Evolutionary conservation across 768 basidiomycete species (phyloP), one percentile per base, ranked within the genome.

Genomic region (Termitomyces sp.): DNA sequence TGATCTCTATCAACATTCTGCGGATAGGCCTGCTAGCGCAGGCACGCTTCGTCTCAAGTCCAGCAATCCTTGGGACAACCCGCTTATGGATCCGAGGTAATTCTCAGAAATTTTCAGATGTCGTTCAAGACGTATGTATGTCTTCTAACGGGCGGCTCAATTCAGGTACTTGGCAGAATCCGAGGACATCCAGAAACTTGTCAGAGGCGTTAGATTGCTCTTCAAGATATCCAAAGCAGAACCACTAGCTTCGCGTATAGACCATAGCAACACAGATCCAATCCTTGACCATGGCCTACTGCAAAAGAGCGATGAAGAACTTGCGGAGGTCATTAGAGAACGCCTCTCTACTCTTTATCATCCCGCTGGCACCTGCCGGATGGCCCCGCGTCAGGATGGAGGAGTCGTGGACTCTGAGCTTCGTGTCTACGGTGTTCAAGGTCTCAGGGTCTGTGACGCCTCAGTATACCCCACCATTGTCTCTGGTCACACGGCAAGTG

Each of bases 261-360:
- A 82, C 63, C 70, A 72, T 48, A 62, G 63, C 8, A 69, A 70
- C 63, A 70, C 60, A 12, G 65, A 70, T 31, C 66, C 71, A 2
- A 71, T 75, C 25, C 76, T 83, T 14, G 81, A 83, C 62, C 79
- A 79, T 55, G 62, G 66, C 36, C 61, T 74, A 32, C 69, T 77
- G 57, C 63, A 71, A 31, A 76, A 78, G 58, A 71, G 72, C 32
- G 76, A 82, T 56, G 74, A 70, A n/a, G 79, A 81, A 56, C 57
- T 83, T 4, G 74, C 72, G 45, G 73, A 77, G 15, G 36, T 80
- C 20, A 71, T 83, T n/a, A 69, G 72, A 42, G 72, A 76, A 15
- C 76, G 79, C 29, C 67, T 78, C 1, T 76, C 79, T 63, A 83
- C 81, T n/a, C 67, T 81, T 31, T 83, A 81, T 65, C 82, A 82